Evolutionary conservation across 140 eudicot species (phyloP).

Genomic region (Cichorium intybus): DNA sequence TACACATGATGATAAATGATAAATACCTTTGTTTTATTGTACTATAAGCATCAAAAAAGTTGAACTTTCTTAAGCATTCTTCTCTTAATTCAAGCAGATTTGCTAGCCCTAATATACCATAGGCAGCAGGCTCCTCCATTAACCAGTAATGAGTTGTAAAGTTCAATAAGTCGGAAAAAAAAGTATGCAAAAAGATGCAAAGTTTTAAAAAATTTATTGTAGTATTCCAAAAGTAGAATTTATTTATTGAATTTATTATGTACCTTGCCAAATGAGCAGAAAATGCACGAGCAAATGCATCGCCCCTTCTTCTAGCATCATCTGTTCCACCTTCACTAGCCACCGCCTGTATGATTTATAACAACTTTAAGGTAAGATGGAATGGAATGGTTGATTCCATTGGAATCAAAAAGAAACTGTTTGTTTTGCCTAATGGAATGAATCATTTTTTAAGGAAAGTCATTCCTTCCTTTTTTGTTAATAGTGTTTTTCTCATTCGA

Average conservation of each 20-base stretch:
- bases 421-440: background rate
- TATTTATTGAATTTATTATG: no score
- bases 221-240: no score
- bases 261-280: slow-evolving; percentile 99
- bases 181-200: no score
- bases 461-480: no score
- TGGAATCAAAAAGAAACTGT: background rate
- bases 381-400: no score
- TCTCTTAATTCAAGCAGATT: no score
- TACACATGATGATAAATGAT: slow-evolving; percentile 45
- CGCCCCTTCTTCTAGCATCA: slow-evolving; percentile 97
- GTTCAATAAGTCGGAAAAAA: background rate
- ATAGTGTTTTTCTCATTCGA: slow-evolving; percentile 3
- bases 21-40: slow-evolving; percentile 91
- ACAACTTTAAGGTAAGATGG: background rate
- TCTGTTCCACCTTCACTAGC: slow-evolving; percentile 99
- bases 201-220: no score
- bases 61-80: slow-evolving; percentile 93
- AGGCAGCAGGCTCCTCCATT: slow-evolving; percentile 98
- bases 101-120: no score
- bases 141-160: slow-evolving; percentile 36
- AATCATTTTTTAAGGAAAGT: no score
- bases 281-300: slow-evolving; percentile 97
- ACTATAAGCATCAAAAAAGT: slow-evolving; percentile 85
- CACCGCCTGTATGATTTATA: slow-evolving; percentile 55